These are phyloP conservation scores for Hordeum vulgare DNA, from an alignment of 176 grass and related monocot species.

Conservation along the genomic window DNA sequence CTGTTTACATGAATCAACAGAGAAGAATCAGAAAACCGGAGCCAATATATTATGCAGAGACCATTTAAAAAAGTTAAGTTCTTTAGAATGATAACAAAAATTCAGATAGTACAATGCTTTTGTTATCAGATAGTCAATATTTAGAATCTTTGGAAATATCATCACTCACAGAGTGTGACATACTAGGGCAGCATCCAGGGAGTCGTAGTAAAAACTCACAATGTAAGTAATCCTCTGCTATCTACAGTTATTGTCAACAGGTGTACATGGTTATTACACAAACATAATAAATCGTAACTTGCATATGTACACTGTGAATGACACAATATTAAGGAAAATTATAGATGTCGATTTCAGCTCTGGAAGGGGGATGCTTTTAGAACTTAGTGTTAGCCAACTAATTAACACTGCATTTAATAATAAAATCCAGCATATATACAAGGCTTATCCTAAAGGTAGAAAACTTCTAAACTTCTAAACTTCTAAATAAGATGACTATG, in stretches of 20 bases:
- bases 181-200: slow-evolving; percentile 97
- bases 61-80: too few species aligned
- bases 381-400: background rate
- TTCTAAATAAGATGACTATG: background rate
- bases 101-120: too few species aligned
- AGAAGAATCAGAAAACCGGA: too few species aligned
- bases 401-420: background rate
- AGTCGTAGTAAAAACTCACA: slow-evolving; percentile 94
- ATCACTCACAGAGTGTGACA: slow-evolving; percentile 19
- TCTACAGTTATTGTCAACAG: slow-evolving; percentile 44
- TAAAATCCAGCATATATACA: background rate
- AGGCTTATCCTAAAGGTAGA: background rate
- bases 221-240: slow-evolving; percentile 92
- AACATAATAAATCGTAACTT: background rate
- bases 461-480: background rate
- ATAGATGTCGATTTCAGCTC: background rate
- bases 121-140: too few species aligned
- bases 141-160: background rate
- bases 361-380: background rate
- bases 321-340: background rate
- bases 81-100: too few species aligned
- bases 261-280: slow-evolving; percentile 4
- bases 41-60: too few species aligned
- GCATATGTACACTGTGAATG: background rate
- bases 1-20: too few species aligned